phyloP scores from a whole-genome alignment of 352 stramenopile genomes.

The Globisporangium viniferum region DNA sequence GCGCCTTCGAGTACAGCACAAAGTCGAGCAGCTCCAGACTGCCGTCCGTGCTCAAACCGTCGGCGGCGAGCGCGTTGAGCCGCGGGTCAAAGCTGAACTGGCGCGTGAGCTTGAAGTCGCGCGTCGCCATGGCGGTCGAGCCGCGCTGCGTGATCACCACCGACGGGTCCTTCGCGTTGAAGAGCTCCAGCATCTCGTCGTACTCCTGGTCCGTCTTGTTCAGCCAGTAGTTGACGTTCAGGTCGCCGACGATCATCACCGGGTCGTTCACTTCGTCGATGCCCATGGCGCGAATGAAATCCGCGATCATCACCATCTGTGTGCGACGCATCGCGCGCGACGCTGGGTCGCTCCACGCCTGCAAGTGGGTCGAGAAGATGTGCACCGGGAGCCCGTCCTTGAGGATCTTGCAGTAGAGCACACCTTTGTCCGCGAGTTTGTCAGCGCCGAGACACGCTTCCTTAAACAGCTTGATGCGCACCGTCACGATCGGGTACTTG shows the following conservation, averaged over 20 bases:
- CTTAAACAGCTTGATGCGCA: conserved; percentile 72
- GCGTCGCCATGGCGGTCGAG: not conserved
- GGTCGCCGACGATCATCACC: conserved; percentile 60
- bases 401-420: conserved; percentile 79
- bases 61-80: conserved; percentile 60
- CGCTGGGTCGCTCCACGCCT: conserved; percentile 69
- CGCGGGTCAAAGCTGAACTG: conserved; percentile 74
- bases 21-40: conserved; percentile 76
- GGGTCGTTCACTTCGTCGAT: conserved; percentile 60
- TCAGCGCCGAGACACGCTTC: conserved; percentile 58
- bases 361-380: conserved; percentile 72
- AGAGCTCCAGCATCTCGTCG: conserved; percentile 73
- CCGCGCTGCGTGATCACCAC: conserved; percentile 19
- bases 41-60: conserved; percentile 67
- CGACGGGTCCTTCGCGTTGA: conserved; percentile 52
- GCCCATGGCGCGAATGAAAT: conserved; percentile 50
- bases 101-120: conserved; percentile 33
- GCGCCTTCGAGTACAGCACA: conserved; percentile 53
- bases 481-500: conserved; percentile 72
- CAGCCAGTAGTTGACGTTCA: conserved; percentile 80
- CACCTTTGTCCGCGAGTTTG: conserved; percentile 70
- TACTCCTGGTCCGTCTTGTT: conserved; percentile 75
- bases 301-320: conserved; percentile 63
- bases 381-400: conserved; percentile 73
- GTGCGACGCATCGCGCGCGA: conserved; percentile 53